Percentiles rank a stretch among this genome's conserved stretches.
phyloP scores from a whole-genome alignment of 805 yeast species.

The Teunomyces barrocoloradensis region DNA sequence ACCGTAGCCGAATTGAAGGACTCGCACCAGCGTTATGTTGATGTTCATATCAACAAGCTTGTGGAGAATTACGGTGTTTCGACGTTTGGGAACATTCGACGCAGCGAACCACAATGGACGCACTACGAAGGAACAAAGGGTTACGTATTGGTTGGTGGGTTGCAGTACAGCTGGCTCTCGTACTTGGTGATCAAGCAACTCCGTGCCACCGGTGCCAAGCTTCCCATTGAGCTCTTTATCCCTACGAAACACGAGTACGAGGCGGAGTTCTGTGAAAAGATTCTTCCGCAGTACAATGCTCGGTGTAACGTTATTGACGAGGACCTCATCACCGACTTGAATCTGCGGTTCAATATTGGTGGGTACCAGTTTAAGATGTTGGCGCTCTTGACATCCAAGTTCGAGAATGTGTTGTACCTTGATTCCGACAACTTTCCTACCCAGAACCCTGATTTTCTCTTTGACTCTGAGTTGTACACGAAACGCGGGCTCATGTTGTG shows the following conservation, averaged over 20 bases:
- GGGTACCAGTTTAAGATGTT: slow-evolving; percentile 54
- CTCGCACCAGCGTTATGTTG: slow-evolving; percentile 36
- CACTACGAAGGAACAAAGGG: slow-evolving; percentile 32
- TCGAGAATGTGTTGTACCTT: slow-evolving; percentile 46
- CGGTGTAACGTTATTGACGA: slow-evolving; percentile 45
- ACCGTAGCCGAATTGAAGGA: slow-evolving; percentile 32
- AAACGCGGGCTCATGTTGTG: slow-evolving; percentile 51
- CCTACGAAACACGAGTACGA: slow-evolving; percentile 47
- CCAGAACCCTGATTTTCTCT: slow-evolving; percentile 43
- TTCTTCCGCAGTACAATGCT: slow-evolving; percentile 45
- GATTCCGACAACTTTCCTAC: slow-evolving; percentile 54
- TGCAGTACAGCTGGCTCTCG: slow-evolving; percentile 49
- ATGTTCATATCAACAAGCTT: slow-evolving; percentile 27
- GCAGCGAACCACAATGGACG: slow-evolving; percentile 40
- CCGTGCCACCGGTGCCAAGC: slow-evolving; percentile 40
- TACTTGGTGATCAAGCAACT: slow-evolving; percentile 48
- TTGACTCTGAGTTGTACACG: slow-evolving; percentile 44
- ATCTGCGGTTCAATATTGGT: slow-evolving; percentile 25
- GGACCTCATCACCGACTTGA: slow-evolving; percentile 13
- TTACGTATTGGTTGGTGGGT: slow-evolving; percentile 54
- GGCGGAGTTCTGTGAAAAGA: slow-evolving; percentile 40
- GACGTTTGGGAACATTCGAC: slow-evolving; percentile 35
- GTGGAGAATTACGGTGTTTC: slow-evolving; percentile 22
- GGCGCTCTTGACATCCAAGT: slow-evolving; percentile 61
- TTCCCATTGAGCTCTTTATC: slow-evolving; percentile 53